These are phyloP conservation scores for Mycosarcoma mackinlayi DNA, from an alignment of 1,284 basidiomycete genomes.

Conservation along the genomic window DNA sequence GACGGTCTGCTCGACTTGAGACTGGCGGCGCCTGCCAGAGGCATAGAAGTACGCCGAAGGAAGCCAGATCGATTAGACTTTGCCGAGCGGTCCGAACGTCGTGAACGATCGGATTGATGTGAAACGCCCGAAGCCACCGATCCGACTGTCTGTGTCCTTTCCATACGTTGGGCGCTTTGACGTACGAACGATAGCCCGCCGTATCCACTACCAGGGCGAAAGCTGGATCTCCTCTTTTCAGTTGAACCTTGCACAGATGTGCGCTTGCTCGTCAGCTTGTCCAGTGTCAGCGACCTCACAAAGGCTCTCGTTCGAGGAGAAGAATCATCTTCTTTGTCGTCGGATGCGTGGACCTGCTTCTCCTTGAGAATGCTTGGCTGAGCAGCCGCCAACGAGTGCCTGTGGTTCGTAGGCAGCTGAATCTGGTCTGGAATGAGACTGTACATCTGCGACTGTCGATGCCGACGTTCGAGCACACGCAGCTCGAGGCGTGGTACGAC, in stretches of 20 bases:
- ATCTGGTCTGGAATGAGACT: background rate
- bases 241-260: background rate
- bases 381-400: constrained; percentile 18
- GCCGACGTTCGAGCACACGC: constrained; percentile 21
- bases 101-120: background rate
- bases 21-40: background rate
- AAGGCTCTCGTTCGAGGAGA: constrained; percentile 14
- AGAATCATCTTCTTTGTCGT: constrained; percentile 7
- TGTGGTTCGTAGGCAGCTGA: background rate
- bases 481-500: constrained; percentile 31
- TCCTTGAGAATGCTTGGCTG: constrained; percentile 1
- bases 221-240: background rate
- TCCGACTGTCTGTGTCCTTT: constrained; percentile 13
- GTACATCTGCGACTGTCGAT: constrained; percentile 14
- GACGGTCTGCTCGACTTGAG: constrained; percentile 6
- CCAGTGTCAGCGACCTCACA: constrained; percentile 8
- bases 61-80: constrained; percentile 8
- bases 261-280: constrained; percentile 15
- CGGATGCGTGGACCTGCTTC: background rate
- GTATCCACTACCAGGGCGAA: background rate
- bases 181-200: background rate
- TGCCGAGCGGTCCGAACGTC: constrained; percentile 3
- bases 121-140: constrained; percentile 13
- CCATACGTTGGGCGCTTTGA: background rate
- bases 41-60: constrained; percentile 20